Percentiles rank a stretch among this genome's conserved stretches.
phyloP scores from a whole-genome alignment of 2,329 filamentous ascomycete genomes.

The Hypomyces perniciosus region DNA sequence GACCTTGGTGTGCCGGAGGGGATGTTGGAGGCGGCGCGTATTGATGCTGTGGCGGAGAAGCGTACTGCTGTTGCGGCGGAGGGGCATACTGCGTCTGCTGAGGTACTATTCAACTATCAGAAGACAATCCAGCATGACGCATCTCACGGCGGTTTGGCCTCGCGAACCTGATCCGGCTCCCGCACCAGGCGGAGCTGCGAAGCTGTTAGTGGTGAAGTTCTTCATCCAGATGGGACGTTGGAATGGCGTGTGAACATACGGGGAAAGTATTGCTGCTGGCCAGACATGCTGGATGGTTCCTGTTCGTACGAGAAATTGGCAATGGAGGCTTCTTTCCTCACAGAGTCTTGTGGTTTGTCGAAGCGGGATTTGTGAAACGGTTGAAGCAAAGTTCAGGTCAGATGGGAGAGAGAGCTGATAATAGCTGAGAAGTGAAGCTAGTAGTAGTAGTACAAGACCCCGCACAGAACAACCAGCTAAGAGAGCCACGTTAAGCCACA shows the following conservation, averaged over 20 bases:
- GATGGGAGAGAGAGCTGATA: neutral
- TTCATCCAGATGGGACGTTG: neutral
- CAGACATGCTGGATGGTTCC: slow-evolving; percentile 29
- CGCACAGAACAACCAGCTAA: neutral
- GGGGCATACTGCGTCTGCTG: slow-evolving; percentile 23
- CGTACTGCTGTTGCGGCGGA: slow-evolving; percentile 23
- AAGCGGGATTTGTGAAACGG: neutral
- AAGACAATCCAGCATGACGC: neutral
- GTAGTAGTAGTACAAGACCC: slow-evolving; percentile 4
- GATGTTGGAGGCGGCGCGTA: slow-evolving; percentile 44
- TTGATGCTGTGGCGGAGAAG: slow-evolving; percentile 27
- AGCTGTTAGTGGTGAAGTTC: slow-evolving; percentile 13
- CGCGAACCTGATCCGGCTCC: slow-evolving; percentile 21
- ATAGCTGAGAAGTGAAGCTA: neutral
- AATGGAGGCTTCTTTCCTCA: neutral
- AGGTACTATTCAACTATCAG: slow-evolving; percentile 4
- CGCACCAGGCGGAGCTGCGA: slow-evolving; percentile 36
- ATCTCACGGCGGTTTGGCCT: neutral
- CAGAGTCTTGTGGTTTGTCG: neutral
- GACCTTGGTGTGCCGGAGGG: slow-evolving; percentile 39
- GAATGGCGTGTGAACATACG: slow-evolving; percentile 30
- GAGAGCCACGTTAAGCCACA: neutral
- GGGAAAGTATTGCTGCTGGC: slow-evolving; percentile 40
- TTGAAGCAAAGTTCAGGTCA: neutral
- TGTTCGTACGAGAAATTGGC: neutral